A percentile compares a stretch with the other conserved stretches of the same genome.
phyloP scores from a whole-genome alignment of 768 basidiomycete species.

The Suillus alpinus region DNA sequence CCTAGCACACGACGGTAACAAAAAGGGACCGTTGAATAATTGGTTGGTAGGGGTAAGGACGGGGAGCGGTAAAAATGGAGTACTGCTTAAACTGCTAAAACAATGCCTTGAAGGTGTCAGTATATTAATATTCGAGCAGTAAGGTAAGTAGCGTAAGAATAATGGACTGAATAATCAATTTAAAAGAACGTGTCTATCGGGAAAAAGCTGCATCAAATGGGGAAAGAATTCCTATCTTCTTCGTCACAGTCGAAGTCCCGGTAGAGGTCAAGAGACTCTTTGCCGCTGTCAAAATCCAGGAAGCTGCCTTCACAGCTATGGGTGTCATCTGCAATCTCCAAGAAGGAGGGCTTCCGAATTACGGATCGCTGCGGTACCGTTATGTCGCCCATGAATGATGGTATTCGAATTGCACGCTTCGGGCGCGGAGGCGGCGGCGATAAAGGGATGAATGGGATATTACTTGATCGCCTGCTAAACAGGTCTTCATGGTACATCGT shows the following conservation, averaged over 20 bases:
- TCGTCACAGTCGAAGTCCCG: slow-evolving; percentile 40
- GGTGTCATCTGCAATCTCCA: slow-evolving; percentile 54
- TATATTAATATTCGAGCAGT: slow-evolving; percentile 1
- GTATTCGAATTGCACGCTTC: neutral
- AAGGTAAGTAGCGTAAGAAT: slow-evolving; percentile 11
- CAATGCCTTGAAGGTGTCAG: slow-evolving; percentile 9
- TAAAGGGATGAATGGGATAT: slow-evolving; percentile 32
- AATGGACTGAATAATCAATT: slow-evolving; percentile 15
- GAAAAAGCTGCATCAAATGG: neutral
- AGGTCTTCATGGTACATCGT: slow-evolving; percentile 1
- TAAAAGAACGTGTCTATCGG: slow-evolving; percentile 6
- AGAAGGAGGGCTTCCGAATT: slow-evolving; percentile 68
- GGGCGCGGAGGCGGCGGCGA: slow-evolving; percentile 32
- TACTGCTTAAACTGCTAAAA: slow-evolving; percentile 15
- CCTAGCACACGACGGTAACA: neutral
- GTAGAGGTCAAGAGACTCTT: slow-evolving; percentile 39
- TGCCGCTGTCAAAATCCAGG: slow-evolving; percentile 37
- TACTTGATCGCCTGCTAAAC: slow-evolving; percentile 19
- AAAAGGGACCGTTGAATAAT: neutral
- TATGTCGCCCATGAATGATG: slow-evolving; percentile 29
- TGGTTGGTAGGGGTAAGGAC: neutral
- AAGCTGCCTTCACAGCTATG: slow-evolving; percentile 33
- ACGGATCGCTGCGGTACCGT: slow-evolving; percentile 48
- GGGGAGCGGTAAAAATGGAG: neutral
- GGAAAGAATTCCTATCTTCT: slow-evolving; percentile 26